Evolutionary conservation across 208 protist genomes (phyloP), one percentile per base, ranked within the genome.

Genomic region (Trypanosoma scelopori): DNA sequence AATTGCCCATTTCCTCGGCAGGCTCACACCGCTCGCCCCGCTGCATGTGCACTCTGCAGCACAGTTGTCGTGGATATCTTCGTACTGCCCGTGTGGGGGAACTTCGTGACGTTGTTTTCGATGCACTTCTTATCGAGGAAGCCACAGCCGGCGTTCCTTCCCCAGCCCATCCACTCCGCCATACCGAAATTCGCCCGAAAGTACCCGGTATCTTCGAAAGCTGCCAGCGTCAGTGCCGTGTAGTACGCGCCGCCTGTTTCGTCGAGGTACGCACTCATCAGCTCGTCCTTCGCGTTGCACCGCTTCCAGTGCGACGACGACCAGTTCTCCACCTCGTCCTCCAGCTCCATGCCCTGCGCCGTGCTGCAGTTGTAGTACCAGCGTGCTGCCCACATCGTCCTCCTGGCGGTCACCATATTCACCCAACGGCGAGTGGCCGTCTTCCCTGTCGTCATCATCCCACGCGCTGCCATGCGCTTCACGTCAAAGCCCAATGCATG

Each of bases 181-280:
- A 64, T 74, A 1, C 56, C 41, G 20, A 41, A 84, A 42, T 71
- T 65, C 15, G 53, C 78, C 22, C 58, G 15, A 53, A 77, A 84
- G 60, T 55, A 77, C 28, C 65, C 59, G 27, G 70, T 60, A 41
- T 84, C 78, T 15, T 65, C 50, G 58, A 84, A 76, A 11, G 47
- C 32, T 18, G 72, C 73, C 46, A 84, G 64, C 11, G 78, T 84
- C 20, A 84, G 39, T 25, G 71, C 65, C 16, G 57, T 82, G 64
- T 82, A 82, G 42, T 35, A 65, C 18, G 39, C 64, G 30, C 27
- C 58, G 23, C 42, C 64, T 37, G 32, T 37, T 37, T 37, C 32
- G 32, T 37, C 32, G 41, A 4, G 41, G 20, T 46, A 45, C 18
- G 20, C 49, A 32, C 20, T 39, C 60, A 84, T 84, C 42, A 84